phyloP scores from a whole-genome alignment of 306 rosid species.

The Canavalia gladiata region DNA sequence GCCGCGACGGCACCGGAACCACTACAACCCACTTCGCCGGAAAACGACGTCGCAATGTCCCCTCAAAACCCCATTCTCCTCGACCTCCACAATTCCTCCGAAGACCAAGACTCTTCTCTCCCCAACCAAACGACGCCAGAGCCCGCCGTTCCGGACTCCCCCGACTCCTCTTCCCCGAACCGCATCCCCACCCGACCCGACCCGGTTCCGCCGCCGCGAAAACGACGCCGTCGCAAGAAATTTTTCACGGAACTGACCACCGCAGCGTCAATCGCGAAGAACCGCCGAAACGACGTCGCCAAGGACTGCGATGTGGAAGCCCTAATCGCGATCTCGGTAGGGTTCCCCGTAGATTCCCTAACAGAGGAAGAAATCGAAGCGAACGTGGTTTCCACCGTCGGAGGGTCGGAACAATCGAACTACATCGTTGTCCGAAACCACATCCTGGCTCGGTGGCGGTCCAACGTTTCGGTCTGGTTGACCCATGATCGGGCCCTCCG shows the following conservation, averaged over 20 bases:
- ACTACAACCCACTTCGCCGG: conserved; percentile 53
- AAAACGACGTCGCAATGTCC: conserved; percentile 57
- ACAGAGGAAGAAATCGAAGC: conserved; percentile 94
- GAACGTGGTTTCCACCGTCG: conserved; percentile 76
- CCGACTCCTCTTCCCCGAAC: conserved; percentile 63
- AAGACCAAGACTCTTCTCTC: conserved; percentile 54
- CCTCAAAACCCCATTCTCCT: conserved; percentile 43
- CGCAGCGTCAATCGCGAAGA: conserved; percentile 61
- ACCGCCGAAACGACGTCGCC: conserved; percentile 69
- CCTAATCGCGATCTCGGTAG: conserved; percentile 79
- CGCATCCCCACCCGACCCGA: background rate
- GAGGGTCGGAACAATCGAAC: conserved; percentile 83
- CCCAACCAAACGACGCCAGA: conserved; percentile 58
- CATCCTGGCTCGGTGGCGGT: conserved; percentile 79
- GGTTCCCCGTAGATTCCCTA: conserved; percentile 87
- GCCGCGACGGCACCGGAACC: background rate
- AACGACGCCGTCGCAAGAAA: conserved; percentile 91
- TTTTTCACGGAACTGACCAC: conserved; percentile 79
- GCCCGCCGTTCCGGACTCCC: conserved; percentile 61
- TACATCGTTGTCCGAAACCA: conserved; percentile 84
- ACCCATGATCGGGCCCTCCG: conserved; percentile 69
- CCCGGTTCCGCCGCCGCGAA: conserved; percentile 48
- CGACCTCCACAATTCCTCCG: conserved; percentile 49
- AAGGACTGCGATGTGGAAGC: conserved; percentile 86
- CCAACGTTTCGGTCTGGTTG: conserved; percentile 79